Conservation (phyloP, 2,329 filamentous ascomycete genomes). For the Geoglossum cookeanum region DNA sequence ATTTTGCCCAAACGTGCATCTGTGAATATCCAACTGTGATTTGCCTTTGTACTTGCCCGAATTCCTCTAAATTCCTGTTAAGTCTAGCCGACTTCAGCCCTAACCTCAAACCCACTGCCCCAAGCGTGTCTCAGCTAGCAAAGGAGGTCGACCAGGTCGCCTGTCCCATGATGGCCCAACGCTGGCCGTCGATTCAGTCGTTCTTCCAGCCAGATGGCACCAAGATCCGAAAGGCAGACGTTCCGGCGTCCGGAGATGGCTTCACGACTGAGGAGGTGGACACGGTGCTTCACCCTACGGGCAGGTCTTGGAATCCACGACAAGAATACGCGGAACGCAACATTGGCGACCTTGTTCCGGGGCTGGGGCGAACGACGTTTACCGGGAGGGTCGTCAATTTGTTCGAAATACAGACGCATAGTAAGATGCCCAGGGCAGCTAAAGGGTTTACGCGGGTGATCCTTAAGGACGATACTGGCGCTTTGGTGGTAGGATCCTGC, state of each 20-base stretch:
- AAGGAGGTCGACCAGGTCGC: background rate
- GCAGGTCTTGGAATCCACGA: slow-evolving; percentile 16
- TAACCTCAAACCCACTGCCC: background rate
- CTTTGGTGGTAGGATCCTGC: slow-evolving; percentile 26
- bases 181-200: slow-evolving; percentile 23
- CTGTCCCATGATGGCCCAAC: slow-evolving; percentile 20
- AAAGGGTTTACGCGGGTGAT: slow-evolving; percentile 34
- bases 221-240: slow-evolving; percentile 6
- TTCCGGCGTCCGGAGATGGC: slow-evolving; percentile 25
- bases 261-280: slow-evolving; percentile 32
- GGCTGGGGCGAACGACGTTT: slow-evolving; percentile 31
- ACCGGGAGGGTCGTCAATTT: slow-evolving; percentile 38
- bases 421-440: slow-evolving; percentile 25
- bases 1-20: background rate
- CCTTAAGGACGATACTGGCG: slow-evolving; percentile 35
- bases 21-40: background rate
- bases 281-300: slow-evolving; percentile 20
- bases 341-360: slow-evolving; percentile 30
- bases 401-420: slow-evolving; percentile 24
- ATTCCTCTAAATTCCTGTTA: background rate
- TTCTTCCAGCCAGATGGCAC: slow-evolving; percentile 18
- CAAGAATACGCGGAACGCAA: slow-evolving; percentile 26
- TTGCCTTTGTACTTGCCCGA: background rate
- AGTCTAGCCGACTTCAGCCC: background rate
- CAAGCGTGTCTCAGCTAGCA: background rate